phyloP scores from a whole-genome alignment of 768 basidiomycete genomes.

The Tylopilus felleus region DNA sequence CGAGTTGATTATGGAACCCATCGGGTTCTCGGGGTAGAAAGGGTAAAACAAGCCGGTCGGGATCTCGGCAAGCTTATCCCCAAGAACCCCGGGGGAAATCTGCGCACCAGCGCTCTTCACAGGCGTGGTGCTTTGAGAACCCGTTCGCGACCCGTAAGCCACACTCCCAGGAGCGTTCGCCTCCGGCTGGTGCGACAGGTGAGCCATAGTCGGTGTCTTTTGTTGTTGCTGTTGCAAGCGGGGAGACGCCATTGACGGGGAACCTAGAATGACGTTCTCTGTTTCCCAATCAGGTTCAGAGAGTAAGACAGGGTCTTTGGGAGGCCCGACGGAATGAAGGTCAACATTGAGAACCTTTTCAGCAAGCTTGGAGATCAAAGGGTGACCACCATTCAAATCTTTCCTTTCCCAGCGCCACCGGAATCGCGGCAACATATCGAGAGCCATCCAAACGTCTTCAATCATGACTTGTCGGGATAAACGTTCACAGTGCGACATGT shows the following conservation, averaged over 20 bases:
- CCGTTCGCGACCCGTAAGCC: slow-evolving; percentile 29
- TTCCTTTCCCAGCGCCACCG: slow-evolving; percentile 92
- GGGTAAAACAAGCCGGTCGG: slow-evolving; percentile 74
- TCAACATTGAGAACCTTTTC: slow-evolving; percentile 76
- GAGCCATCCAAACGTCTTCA: slow-evolving; percentile 83
- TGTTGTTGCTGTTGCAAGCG: slow-evolving; percentile 30
- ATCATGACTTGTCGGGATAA: slow-evolving; percentile 62
- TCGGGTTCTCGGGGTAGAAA: slow-evolving; percentile 60
- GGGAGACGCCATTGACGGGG: slow-evolving; percentile 26
- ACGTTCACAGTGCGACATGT: slow-evolving; percentile 73
- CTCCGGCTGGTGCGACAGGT: slow-evolving; percentile 34
- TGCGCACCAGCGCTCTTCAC: slow-evolving; percentile 23
- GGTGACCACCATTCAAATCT: slow-evolving; percentile 74
- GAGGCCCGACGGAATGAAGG: slow-evolving; percentile 50
- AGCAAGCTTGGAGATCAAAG: slow-evolving; percentile 79
- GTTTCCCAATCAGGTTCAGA: slow-evolving; percentile 46
- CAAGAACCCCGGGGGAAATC: slow-evolving; percentile 21
- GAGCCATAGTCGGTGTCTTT: slow-evolving; percentile 36
- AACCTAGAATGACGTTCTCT: slow-evolving; percentile 31
- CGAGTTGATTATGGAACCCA: slow-evolving; percentile 21
- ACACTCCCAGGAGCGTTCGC: slow-evolving; percentile 15
- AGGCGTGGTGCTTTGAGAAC: slow-evolving; percentile 29
- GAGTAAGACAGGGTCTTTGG: slow-evolving; percentile 40
- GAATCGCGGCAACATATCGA: slow-evolving; percentile 85
- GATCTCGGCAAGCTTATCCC: slow-evolving; percentile 55